Conservation (phyloP, 805 yeast species). For the Pichia scutulata region DNA sequence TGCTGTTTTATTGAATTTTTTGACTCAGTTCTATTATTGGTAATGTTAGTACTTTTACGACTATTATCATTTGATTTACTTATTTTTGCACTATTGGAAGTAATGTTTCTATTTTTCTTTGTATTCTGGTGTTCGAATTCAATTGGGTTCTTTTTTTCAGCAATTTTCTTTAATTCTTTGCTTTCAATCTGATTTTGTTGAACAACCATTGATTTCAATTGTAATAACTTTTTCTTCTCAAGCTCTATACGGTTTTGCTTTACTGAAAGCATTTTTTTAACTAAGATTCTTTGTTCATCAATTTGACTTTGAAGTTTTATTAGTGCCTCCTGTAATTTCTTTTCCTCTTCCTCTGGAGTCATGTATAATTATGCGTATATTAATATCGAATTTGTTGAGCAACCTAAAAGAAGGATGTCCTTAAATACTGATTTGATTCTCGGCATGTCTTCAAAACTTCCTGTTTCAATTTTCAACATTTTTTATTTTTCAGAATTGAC, state of each 20-base stretch:
- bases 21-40: neutral
- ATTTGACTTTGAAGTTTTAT: conserved; percentile 13
- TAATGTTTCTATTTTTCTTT: neutral
- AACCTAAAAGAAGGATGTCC: too few species aligned
- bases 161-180: conserved; percentile 6
- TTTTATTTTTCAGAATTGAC: neutral
- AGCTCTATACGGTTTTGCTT: neutral
- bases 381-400: too few species aligned
- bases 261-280: conserved; percentile 5
- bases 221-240: neutral
- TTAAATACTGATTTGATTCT: too few species aligned
- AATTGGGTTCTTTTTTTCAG: conserved; percentile 14
- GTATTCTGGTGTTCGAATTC: conserved; percentile 12
- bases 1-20: neutral
- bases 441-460: too few species aligned
- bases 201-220: neutral
- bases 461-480: neutral
- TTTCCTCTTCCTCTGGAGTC: conserved; percentile 8
- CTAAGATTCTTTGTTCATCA: conserved; percentile 10
- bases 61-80: neutral
- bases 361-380: neutral
- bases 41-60: neutral
- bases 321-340: conserved; percentile 15
- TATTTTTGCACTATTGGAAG: neutral
- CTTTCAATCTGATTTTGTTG: neutral